These are phyloP conservation scores for Sporopachydermia lactativora DNA, from an alignment of 805 yeast genomes.

Conservation along the genomic window DNA sequence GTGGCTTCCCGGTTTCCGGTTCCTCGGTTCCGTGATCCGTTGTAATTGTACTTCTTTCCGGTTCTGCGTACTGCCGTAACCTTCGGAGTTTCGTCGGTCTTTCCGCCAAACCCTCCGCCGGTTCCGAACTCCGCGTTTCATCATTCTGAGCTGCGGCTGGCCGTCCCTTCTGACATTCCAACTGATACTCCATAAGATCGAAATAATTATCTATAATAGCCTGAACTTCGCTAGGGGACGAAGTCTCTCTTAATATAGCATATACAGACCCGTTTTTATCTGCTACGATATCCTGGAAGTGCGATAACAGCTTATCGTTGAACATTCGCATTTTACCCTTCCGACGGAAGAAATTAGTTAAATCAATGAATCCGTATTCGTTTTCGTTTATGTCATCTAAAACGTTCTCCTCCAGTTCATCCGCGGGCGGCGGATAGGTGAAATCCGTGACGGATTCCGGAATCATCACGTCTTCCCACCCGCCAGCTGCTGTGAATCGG, in stretches of 20 bases:
- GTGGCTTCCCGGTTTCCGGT: too few species aligned
- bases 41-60: too few species aligned
- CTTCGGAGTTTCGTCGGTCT: too few species aligned
- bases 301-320: background rate
- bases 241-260: background rate
- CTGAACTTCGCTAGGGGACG: background rate
- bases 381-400: background rate
- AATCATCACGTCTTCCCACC: constrained; percentile 1
- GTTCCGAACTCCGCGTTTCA: too few species aligned
- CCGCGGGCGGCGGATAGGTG: background rate
- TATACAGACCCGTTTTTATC: background rate
- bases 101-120: too few species aligned
- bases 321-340: background rate
- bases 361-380: background rate
- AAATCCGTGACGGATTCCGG: background rate
- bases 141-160: too few species aligned
- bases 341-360: background rate
- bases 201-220: background rate
- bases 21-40: too few species aligned
- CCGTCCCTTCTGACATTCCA: background rate
- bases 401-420: background rate
- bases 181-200: background rate
- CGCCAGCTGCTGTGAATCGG: background rate
- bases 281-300: background rate
- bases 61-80: too few species aligned